Conservation (phyloP, 768 basidiomycete species). For the Termitomyces bulborhizus region DNA sequence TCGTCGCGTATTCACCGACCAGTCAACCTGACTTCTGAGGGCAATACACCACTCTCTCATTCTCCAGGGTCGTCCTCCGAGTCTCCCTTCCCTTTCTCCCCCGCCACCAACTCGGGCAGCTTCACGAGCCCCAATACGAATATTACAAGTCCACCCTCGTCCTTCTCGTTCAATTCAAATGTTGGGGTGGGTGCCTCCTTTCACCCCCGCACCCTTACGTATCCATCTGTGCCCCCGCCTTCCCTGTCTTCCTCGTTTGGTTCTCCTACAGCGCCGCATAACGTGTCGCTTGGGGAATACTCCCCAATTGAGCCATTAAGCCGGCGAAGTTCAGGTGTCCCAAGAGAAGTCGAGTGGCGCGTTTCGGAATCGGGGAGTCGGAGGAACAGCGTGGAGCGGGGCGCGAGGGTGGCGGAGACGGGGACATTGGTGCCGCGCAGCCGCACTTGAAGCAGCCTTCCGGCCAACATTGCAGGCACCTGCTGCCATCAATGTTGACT, state of each 20-base stretch:
- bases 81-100: conserved; percentile 66
- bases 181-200: conserved; percentile 24
- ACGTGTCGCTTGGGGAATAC: conserved; percentile 41
- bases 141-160: conserved; percentile 70
- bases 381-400: conserved; percentile 55
- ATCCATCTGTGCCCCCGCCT: conserved; percentile 81
- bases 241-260: conserved; percentile 76
- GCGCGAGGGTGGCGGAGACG: conserved; percentile 66
- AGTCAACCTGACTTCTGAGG: conserved; percentile 36
- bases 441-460: conserved; percentile 34
- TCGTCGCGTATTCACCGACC: conserved; percentile 59
- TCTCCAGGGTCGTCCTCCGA: conserved; percentile 59
- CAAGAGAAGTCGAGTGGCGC: conserved; percentile 29
- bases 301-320: conserved; percentile 50
- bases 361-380: conserved; percentile 36
- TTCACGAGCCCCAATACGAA: conserved; percentile 55
- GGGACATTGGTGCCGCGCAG: conserved; percentile 48
- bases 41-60: conserved; percentile 57
- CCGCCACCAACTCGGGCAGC: conserved; percentile 47
- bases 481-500: conserved; percentile 14
- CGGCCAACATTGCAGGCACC: conserved; percentile 20
- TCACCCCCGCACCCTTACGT: conserved; percentile 46
- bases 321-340: conserved; percentile 42
- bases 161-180: conserved; percentile 43
- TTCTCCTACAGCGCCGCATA: conserved; percentile 50